These are phyloP conservation scores for Begonia peltatifolia DNA, from an alignment of 306 rosid genomes.

Conservation along the genomic window DNA sequence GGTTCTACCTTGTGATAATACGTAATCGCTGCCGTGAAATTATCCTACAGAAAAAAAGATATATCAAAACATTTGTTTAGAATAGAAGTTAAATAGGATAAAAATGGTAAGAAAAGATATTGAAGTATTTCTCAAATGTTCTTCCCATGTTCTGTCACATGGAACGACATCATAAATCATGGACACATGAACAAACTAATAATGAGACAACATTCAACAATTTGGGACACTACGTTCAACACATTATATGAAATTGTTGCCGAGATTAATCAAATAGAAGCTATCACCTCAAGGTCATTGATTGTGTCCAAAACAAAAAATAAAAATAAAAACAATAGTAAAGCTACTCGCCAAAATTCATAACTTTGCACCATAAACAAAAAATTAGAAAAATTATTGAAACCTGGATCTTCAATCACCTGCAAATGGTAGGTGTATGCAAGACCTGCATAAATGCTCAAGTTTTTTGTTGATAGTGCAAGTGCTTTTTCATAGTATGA, in stretches of 20 bases:
- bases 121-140: too few species aligned
- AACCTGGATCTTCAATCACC: conserved; percentile 22
- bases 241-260: too few species aligned
- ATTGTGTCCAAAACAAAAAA: too few species aligned
- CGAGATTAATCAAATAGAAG: too few species aligned
- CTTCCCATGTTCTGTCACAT: too few species aligned
- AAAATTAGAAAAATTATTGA: neutral
- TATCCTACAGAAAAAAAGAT: conserved; percentile 43
- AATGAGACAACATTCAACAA: too few species aligned
- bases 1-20: conserved; percentile 62
- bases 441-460: conserved; percentile 93
- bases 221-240: too few species aligned
- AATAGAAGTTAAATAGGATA: neutral
- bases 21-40: conserved; percentile 54
- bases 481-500: conserved; percentile 83
- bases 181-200: too few species aligned
- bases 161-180: too few species aligned
- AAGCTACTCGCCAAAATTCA: neutral
- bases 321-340: neutral
- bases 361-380: neutral
- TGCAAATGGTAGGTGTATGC: conserved; percentile 90
- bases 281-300: too few species aligned
- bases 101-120: neutral
- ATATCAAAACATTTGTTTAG: neutral
- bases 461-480: conserved; percentile 63